phyloP scores from a whole-genome alignment of 2,329 filamentous ascomycete genomes.

The Malbranchea cinnamomea region DNA sequence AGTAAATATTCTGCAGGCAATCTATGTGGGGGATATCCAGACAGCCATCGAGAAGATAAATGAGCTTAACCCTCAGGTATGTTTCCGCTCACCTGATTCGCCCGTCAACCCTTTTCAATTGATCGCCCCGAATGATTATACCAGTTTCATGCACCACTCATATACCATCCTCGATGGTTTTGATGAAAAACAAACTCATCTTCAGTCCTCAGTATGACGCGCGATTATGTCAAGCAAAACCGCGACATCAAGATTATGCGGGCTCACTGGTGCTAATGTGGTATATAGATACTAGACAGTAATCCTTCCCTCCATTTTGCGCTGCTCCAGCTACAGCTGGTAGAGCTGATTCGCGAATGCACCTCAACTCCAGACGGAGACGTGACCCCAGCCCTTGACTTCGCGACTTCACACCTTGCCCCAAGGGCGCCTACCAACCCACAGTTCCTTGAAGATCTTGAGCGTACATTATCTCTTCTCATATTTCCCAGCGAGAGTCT shows the following conservation, averaged over 20 bases:
- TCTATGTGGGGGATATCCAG: slow-evolving; percentile 74
- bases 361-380: slow-evolving; percentile 52
- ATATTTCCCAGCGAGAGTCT: slow-evolving; percentile 75
- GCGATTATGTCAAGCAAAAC: too few species aligned
- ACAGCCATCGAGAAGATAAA: slow-evolving; percentile 76
- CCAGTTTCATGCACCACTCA: slow-evolving; percentile 99
- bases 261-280: too few species aligned
- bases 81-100: slow-evolving; percentile 20
- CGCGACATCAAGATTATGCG: too few species aligned
- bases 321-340: slow-evolving; percentile 74
- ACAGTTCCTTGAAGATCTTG: slow-evolving; percentile 71
- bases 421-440: slow-evolving; percentile 70
- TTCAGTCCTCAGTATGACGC: slow-evolving; percentile 82
- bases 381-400: slow-evolving; percentile 65
- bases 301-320: slow-evolving; percentile 78
- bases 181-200: slow-evolving; percentile 74
- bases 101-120: slow-evolving; percentile 4
- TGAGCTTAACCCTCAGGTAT: slow-evolving; percentile 79
- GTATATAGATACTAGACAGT: slow-evolving; percentile 63
- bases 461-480: slow-evolving; percentile 82
- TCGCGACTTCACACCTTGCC: slow-evolving; percentile 75
- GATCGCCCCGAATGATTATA: slow-evolving; percentile 71
- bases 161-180: slow-evolving; percentile 60
- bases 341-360: slow-evolving; percentile 77
- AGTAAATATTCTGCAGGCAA: slow-evolving; percentile 69